These are phyloP conservation scores for Suillus luteus DNA, from an alignment of 768 basidiomycete species.

Conservation along the genomic window DNA sequence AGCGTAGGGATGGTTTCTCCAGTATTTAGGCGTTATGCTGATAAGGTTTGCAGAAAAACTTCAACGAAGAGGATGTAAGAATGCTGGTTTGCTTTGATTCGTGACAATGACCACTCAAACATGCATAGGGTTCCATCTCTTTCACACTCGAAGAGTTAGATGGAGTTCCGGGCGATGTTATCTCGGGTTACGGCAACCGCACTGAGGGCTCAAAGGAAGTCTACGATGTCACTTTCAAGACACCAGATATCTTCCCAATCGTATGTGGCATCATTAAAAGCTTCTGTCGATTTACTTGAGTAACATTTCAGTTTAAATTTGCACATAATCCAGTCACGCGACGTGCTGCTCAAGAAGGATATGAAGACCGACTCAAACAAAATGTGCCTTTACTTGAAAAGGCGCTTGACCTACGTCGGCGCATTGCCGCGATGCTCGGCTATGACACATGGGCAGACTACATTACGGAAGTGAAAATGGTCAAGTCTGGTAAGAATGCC, in stretches of 20 bases:
- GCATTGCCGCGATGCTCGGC: constrained; percentile 65
- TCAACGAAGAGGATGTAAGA: constrained; percentile 82
- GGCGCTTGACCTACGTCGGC: constrained; percentile 67
- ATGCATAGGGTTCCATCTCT: constrained; percentile 52
- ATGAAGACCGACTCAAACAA: constrained; percentile 65
- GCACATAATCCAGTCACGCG: constrained; percentile 73
- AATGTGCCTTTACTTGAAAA: constrained; percentile 74
- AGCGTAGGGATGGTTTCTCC: constrained; percentile 48
- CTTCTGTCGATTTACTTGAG: not conserved
- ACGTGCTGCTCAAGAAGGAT: constrained; percentile 61
- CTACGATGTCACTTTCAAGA: constrained; percentile 79
- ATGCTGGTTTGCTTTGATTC: not conserved
- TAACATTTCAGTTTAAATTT: constrained; percentile 65
- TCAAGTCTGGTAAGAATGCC: constrained; percentile 67
- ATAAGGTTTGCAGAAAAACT: constrained; percentile 64
- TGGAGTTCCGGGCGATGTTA: constrained; percentile 77
- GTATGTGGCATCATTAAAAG: constrained; percentile 41
- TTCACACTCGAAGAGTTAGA: constrained; percentile 76
- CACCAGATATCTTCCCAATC: constrained; percentile 78
- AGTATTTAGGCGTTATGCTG: not conserved
- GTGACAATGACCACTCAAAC: constrained; percentile 3
- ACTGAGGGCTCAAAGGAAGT: constrained; percentile 57
- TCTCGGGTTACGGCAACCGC: constrained; percentile 74
- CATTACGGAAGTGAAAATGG: constrained; percentile 84
- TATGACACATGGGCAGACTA: constrained; percentile 87